A percentile compares a stretch with the other conserved stretches of the same genome.
Evolutionary conservation across 805 yeast species (phyloP).

Genomic region (Pichia cephalocereana): DNA sequence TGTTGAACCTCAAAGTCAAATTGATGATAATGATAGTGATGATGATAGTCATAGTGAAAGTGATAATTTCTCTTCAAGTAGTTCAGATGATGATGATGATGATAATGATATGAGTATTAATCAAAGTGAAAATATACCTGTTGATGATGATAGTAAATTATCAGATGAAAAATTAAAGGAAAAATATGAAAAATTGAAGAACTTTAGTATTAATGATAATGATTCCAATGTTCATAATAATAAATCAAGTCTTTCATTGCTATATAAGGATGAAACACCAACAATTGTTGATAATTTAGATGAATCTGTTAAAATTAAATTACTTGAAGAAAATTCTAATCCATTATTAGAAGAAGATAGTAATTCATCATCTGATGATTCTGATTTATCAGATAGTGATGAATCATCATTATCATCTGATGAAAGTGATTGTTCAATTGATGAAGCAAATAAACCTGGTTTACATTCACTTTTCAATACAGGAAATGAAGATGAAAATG

Average conservation of each 20-base stretch:
- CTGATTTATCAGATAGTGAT: constrained; percentile 13
- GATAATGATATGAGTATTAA: constrained; percentile 20
- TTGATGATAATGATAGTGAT: constrained; percentile 16
- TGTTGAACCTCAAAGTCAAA: constrained; percentile 9
- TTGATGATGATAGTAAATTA: constrained; percentile 35
- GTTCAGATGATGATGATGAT: constrained; percentile 15
- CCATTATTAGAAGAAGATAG: constrained; percentile 13
- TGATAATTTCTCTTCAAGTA: background rate
- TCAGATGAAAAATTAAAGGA: constrained; percentile 46
- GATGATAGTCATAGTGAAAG: constrained; percentile 14
- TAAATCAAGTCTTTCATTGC: constrained; percentile 20
- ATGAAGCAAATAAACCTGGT: constrained; percentile 10
- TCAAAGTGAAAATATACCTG: constrained; percentile 9
- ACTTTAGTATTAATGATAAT: too few relatives aligned
- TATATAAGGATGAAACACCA: constrained; percentile 22
- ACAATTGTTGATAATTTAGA: constrained; percentile 16
- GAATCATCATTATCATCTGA: constrained; percentile 9
- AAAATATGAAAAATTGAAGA: constrained; percentile 40
- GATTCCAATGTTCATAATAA: background rate
- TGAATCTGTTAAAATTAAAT: constrained; percentile 16
- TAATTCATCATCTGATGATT: constrained; percentile 8
- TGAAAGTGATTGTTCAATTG: constrained; percentile 11
- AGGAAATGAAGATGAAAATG: constrained; percentile 11
- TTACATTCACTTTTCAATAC: constrained; percentile 15
- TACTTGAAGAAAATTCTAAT: constrained; percentile 14